Base-by-base conservation (phyloP, 73 alveolate species). In the Paramecium sonneborni region DNA sequence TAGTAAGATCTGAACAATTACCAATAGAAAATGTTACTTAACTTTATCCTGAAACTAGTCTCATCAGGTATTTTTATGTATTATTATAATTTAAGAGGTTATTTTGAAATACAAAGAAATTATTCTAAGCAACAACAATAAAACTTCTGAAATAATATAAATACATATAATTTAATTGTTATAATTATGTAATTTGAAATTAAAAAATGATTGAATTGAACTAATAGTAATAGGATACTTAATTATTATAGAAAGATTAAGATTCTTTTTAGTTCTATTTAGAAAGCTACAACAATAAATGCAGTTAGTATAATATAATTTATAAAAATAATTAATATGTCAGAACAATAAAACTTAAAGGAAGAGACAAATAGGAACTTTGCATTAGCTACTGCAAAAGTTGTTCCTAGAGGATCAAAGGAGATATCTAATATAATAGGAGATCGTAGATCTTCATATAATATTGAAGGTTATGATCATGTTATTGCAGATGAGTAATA, bases 361-460 rank as follows among this genome's bases (percentile, higher is more conserved):
- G 76, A 57, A 24, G 41, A 57, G 12, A 2, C 76, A 20, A 57
- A 57, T 57, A 28, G 20, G 57, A 46, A 46, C 6, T 6, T 46
- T 5, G 76, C 15, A 57, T 4, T 20, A 6, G 37, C n/a, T 28
- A 57, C 37, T 28, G 76, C 76, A 2, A 57, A 57, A 57, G 76
- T 57, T 5, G 76, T 57, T 57, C 76, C 76, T 9, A 57, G 76
- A 35, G 86, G 57, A 30, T 70, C 46, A 18, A 70, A 70, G 11
- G 56, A 35, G 44, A 70, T 70, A 6, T 70, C 86, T 26, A 70
- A 70, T 30, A 0, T 30, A 23, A 21, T 69, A 14, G 88, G 88
- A 12, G 88, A 76, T 76, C 28, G 88, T 15, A 35, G 88, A 9
- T 76, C 88, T 32, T 76, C 88, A 18, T 76, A 76, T 28, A 76